Evolutionary conservation across 2,329 filamentous ascomycete genomes (phyloP).

Genomic region (Moelleriella libera): DNA sequence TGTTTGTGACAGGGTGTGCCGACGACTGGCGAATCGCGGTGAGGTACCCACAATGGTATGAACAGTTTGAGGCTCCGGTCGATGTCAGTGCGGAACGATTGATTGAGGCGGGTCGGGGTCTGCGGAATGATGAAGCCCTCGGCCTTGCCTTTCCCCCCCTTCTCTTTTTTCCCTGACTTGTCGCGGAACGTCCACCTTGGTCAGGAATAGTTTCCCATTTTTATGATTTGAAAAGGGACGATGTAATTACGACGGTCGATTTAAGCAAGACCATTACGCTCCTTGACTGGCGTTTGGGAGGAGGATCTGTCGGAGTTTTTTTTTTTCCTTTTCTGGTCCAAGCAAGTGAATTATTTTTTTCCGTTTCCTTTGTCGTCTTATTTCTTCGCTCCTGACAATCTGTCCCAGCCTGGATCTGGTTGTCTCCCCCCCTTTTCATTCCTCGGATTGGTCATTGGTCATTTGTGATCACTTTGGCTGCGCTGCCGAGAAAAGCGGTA

Average conservation of each 20-base stretch:
- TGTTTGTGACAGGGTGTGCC: too few species aligned
- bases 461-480: too few species aligned
- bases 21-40: too few species aligned
- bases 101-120: too few species aligned
- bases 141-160: not conserved
- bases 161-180: not conserved
- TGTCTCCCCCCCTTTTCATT: too few species aligned
- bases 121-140: too few species aligned
- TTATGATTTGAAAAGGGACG: slow-evolving; percentile 9
- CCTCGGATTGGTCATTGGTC: too few species aligned
- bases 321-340: not conserved
- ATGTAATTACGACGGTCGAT: slow-evolving; percentile 24
- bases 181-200: not conserved
- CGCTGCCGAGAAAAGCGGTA: too few species aligned
- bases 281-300: slow-evolving; percentile 20
- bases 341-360: not conserved
- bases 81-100: too few species aligned
- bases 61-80: too few species aligned
- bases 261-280: slow-evolving; percentile 19
- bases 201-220: not conserved
- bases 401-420: too few species aligned
- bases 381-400: slow-evolving; percentile 3
- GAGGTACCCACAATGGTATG: too few species aligned
- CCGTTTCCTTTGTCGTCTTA: slow-evolving; percentile 1
- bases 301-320: slow-evolving; percentile 14